These are phyloP conservation scores for Suillus discolor DNA, from an alignment of 768 basidiomycete species.

Conservation along the genomic window DNA sequence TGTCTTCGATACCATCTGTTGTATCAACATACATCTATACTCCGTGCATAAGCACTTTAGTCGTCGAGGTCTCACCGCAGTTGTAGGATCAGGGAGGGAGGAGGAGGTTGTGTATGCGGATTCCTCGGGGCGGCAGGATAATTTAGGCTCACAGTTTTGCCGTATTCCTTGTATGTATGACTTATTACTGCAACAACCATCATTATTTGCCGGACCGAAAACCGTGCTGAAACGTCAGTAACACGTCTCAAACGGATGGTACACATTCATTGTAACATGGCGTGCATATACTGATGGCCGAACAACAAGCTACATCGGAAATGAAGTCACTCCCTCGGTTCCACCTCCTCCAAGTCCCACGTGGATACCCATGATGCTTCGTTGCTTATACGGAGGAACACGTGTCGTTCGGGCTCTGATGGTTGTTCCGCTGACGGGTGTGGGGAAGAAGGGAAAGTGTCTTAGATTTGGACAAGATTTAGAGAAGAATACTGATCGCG, in stretches of 20 bases:
- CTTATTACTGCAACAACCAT: conserved; percentile 13
- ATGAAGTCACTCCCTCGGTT: not conserved
- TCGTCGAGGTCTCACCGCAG: conserved; percentile 23
- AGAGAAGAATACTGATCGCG: conserved; percentile 19
- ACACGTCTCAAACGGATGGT: not conserved
- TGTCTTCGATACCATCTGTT: conserved; percentile 37
- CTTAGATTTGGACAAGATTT: conserved; percentile 1
- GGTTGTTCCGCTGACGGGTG: conserved; percentile 18
- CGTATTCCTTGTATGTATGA: conserved; percentile 35
- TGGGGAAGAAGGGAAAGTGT: conserved; percentile 20
- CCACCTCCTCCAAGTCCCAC: conserved; percentile 3
- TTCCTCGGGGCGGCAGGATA: conserved; percentile 11
- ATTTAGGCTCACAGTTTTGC: conserved; percentile 27
- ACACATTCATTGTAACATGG: not conserved
- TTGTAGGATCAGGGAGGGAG: conserved; percentile 29
- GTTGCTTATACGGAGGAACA: not conserved
- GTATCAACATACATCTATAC: conserved; percentile 38
- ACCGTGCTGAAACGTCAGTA: conserved; percentile 18
- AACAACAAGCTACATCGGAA: conserved; percentile 1
- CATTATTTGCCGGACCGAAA: conserved; percentile 19
- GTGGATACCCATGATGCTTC: conserved; percentile 12
- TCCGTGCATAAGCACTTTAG: conserved; percentile 39
- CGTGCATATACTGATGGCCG: conserved; percentile 12
- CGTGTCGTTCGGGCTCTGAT: conserved; percentile 30
- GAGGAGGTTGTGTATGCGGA: conserved; percentile 25